Evolutionary conservation across 2,329 filamentous ascomycete genomes (phyloP), one percentile per base, ranked within the genome.

Genomic region (Calonectria pteridis): DNA sequence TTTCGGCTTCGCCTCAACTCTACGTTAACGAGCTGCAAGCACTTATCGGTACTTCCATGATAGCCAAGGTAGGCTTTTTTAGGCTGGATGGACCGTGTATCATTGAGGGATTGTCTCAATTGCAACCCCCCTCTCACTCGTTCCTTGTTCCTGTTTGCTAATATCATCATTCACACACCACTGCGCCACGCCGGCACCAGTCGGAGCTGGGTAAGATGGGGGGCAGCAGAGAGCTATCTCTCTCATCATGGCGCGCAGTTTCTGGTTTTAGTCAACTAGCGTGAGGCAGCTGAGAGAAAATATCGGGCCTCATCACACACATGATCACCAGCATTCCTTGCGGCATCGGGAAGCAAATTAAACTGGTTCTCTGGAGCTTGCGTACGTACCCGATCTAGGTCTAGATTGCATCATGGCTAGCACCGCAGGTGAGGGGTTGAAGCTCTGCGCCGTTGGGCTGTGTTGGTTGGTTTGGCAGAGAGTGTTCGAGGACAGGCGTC

Each of bases 331-430:
- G 26, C 69, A 64, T 58, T 72, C 65, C 64, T 43, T 46, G 20
- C 43, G 33, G 53, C 43, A 62, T 64, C 40, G 55, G 40, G 40
- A 66, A 23, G 26, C 63, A 59, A 78, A 77, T 79, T 75, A 78
- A 79, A 79, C 76, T 58, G 35, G 58, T 18, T 49, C 53, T 63
- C 59, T 78, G 73, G 76, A 77, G 75, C 73, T 78, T 69, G 71
- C 69, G 46, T 9, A 46, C 69, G 46, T 9, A 46, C 40, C 68
- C 75, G 67, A 72, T 72, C 69, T 69, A 58, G 75, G 75, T 66
- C 63, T 68, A 72, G 29, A 67, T 29, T 26, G 43, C 35, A 49
- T 62, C 35, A 55, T 51, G 28, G 49, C 29, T 46, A 55, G 49
- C 58, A 20, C 43, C 58, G 53, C 49, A n/a, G n/a, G 69, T 65